Base-by-base conservation (phyloP, 805 yeast species). In the Lachancea sp. region DNA sequence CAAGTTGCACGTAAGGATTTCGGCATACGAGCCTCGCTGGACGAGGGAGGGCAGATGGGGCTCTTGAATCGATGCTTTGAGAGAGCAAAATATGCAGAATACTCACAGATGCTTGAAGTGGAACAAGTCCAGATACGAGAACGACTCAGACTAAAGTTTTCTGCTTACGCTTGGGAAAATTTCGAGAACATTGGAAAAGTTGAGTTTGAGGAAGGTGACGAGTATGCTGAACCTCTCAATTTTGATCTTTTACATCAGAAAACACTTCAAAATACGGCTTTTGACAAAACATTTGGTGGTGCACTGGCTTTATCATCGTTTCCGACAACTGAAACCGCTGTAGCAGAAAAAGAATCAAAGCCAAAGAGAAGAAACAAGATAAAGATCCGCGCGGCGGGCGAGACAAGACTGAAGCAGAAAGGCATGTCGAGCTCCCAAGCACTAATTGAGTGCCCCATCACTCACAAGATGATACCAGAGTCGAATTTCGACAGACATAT, bases 161-260 rank as follows among this genome's bases (percentile, higher is more conserved):
- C 89, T 0, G 74, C 83, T 8, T 79, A 87, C 17, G 88, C 89
- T 61, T 90, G 98, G 98, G 79, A 80, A 41, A 85, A 83, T 46
- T 90, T 89, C 55, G 68, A 71, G 2, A 68, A 85, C 13, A 81
- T 85, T 6, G 86, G 79, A 36, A 77, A 80, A 2, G 68, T 88
- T 11, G 77, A 71, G 36, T 81, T 87, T 12, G 78, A 76, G 2
- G 60, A 75, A 5, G 88, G 80, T 56, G 68, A 71, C 44, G 81
- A 77, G 37, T 62, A 58, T 28, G 69, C 74, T 0, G 50, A 55
- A 8, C 85, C 95, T 0, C 55, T 82, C 37, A 65, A 70, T 3
- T 63, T 80, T 34, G 70, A 29, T 2, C 37, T 38, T 5, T 29
- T 56, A 13, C 45, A 30, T 15, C 36, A 18, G 18, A 34, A 19